Evolutionary conservation across 1,139 yeast genomes (phyloP).

Genomic region (Wickerhamomyces sp.): DNA sequence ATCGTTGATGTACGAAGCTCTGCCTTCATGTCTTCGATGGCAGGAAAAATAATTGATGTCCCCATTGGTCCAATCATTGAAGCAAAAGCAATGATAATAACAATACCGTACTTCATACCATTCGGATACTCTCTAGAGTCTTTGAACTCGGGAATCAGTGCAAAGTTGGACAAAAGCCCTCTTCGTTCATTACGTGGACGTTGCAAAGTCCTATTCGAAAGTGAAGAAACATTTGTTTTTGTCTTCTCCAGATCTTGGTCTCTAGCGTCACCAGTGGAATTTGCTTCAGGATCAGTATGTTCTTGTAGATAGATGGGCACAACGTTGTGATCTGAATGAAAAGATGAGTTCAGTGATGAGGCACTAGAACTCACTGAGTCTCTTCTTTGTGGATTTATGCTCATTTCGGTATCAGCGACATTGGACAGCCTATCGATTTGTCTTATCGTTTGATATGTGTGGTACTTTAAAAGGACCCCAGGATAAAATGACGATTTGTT

Average conservation of each 20-base stretch:
- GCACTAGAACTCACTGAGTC: neutral
- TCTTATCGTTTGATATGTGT: no score
- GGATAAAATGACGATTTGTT: no score
- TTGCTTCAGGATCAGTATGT: no score
- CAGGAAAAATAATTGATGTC: constrained; percentile 80
- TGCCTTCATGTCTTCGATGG: constrained; percentile 53
- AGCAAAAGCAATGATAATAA: constrained; percentile 63
- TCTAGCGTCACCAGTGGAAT: no score
- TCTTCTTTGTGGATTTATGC: no score
- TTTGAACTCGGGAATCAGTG: constrained; percentile 64
- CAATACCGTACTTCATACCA: constrained; percentile 46
- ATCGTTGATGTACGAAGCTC: constrained; percentile 53
- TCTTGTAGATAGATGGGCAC: no score
- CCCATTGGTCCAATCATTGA: constrained; percentile 89
- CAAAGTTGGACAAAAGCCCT: constrained; percentile 48
- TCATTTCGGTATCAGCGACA: no score
- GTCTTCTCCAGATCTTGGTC: neutral
- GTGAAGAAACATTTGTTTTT: constrained; percentile 22
- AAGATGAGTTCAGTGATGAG: constrained; percentile 1
- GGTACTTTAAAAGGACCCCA: no score
- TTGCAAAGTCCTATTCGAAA: constrained; percentile 2
- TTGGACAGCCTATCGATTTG: no score
- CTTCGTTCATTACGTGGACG: constrained; percentile 26
- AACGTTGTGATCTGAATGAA: neutral
- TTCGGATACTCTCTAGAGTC: constrained; percentile 65